These are phyloP conservation scores for Scenedesmus sp. DNA, from an alignment of 163 green algal genomes.

Conservation along the genomic window DNA sequence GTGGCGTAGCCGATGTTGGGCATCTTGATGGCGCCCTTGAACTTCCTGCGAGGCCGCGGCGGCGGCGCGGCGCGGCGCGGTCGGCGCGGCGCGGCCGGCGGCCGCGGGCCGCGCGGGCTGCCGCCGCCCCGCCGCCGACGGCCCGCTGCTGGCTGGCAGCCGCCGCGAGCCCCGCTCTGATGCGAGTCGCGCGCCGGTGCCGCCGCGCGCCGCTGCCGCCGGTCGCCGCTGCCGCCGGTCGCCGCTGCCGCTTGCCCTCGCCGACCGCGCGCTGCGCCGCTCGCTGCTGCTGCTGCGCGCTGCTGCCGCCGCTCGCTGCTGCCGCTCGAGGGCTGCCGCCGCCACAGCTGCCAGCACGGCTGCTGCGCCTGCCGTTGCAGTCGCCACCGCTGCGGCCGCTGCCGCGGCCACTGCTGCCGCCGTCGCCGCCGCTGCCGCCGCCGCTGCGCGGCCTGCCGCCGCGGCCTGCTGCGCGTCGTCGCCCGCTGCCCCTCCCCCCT, in stretches of 20 bases:
- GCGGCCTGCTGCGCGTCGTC: not conserved
- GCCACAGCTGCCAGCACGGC: not conserved
- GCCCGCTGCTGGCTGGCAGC: no score
- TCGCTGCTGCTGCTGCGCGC: not conserved
- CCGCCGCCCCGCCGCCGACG: no score
- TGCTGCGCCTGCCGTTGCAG: not conserved
- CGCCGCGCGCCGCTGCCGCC: no score
- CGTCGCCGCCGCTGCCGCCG: not conserved
- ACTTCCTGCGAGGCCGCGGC: constrained; percentile 95
- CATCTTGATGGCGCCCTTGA: constrained; percentile 96
- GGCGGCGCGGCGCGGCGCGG: no score
- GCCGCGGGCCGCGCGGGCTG: no score
- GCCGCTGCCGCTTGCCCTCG: not conserved
- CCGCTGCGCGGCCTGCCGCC: not conserved
- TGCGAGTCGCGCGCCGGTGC: no score
- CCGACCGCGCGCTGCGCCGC: not conserved
- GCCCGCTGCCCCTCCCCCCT: not conserved
- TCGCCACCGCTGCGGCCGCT: not conserved
- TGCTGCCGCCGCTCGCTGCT: not conserved
- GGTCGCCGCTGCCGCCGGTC: no score
- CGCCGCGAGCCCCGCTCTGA: no score
- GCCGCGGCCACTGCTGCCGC: not conserved
- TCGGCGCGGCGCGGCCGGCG: no score
- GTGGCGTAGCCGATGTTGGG: constrained; percentile 98
- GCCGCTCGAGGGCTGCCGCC: not conserved